Evolutionary conservation across 73 alveolate species (phyloP).

Genomic region (Symbiodinium pilosum): DNA sequence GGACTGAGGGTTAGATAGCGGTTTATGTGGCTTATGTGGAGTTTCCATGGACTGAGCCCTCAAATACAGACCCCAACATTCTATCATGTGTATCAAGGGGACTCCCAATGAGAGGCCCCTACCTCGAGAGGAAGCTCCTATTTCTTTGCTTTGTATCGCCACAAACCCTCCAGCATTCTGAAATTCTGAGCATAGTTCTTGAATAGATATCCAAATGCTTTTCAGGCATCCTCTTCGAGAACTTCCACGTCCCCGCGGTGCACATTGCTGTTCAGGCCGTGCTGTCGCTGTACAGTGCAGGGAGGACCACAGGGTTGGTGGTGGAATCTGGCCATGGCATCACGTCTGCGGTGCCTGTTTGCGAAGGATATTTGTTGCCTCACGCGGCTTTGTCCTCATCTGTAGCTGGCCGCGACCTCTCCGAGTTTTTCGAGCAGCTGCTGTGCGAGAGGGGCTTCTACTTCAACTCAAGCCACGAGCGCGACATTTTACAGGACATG

Average conservation of each 20-base stretch:
- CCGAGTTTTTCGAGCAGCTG: slow-evolving; percentile 28
- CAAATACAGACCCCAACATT: too few relatives aligned
- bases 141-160: too few relatives aligned
- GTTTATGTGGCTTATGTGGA: too few relatives aligned
- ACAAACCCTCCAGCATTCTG: too few relatives aligned
- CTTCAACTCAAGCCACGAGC: slow-evolving; percentile 94
- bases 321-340: not conserved
- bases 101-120: too few relatives aligned
- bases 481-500: slow-evolving; percentile 95
- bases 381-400: not conserved
- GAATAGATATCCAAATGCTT: too few relatives aligned
- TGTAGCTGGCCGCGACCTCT: not conserved
- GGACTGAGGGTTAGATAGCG: too few relatives aligned
- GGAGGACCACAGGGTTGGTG: slow-evolving; percentile 5
- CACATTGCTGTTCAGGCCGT: not conserved
- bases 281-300: not conserved
- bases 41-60: too few relatives aligned
- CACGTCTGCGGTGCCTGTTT: not conserved
- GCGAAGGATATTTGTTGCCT: not conserved
- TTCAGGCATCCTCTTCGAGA: not conserved
- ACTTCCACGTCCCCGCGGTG: not conserved
- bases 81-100: too few relatives aligned
- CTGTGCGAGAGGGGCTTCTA: not conserved
- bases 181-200: too few relatives aligned
- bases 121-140: too few relatives aligned